Base-by-base conservation (phyloP, 1,284 basidiomycete species). In the Chiua sp. region DNA sequence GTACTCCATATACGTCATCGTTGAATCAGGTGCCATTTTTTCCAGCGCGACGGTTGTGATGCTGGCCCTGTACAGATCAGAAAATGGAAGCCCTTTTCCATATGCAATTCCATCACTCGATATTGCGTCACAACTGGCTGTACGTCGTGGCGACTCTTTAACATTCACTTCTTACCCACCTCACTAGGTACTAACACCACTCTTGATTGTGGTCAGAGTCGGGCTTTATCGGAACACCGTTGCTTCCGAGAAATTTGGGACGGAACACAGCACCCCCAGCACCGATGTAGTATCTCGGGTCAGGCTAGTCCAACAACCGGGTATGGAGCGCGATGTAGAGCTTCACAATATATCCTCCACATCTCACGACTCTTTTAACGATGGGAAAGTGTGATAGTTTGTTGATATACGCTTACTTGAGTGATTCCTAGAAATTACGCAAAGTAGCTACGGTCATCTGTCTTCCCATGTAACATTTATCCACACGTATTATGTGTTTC, bases 1-100 rank as follows among this genome's bases (percentile, higher is more conserved):
- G 13, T 58, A 65, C 46, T 49, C 63, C 1, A 64, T 64, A 39
- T 66, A 64, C 22, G 55, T 66, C 51, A 10, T 66, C 33, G 35
- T 65, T 15, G 63, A 66, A 42, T 65, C 63, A 5, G 63, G 63
- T 10, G 65, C 57, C 49, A 60, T 66, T n/a, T 65, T 65, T 13
- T n/a, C 64, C 3, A 37, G 55, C 18, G 59, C 59, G 13, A 65
- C 63, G 13, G 63, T 65, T 15, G 18, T 65, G 20, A 57, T 67
- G 53, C 16, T 65, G 35, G 64, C 52, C 8, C 51, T 65, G 20
- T 67, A 67, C 20, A 28, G 55, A 16, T 54, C 61, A 18, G 61
- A 63, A 22, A 1, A 35, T 30, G 61, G 64, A 23, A 58, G 39
- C 30, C 63, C 63, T 12, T 65, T 65, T 23, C 58, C 65, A 11